Conservation (phyloP, 2,329 filamentous ascomycete species). For the Neurospora sp. region DNA sequence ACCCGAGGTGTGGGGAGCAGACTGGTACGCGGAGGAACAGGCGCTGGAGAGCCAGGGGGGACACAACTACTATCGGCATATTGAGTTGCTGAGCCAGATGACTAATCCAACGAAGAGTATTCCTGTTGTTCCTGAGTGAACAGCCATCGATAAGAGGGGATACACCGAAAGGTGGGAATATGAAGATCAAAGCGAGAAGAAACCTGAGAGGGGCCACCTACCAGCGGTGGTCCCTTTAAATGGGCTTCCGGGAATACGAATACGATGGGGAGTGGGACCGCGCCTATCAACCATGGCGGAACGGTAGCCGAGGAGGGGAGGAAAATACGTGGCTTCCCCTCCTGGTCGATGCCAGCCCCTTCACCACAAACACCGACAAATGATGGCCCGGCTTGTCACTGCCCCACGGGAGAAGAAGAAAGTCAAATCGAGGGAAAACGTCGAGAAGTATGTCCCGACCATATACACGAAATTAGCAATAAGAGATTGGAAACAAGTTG, state of each 20-base stretch:
- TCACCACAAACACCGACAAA: not conserved
- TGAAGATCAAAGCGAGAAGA: not conserved
- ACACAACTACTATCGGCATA: constrained; percentile 30
- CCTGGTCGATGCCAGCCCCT: not conserved
- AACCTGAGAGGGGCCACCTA: not conserved
- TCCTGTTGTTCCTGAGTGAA: constrained; percentile 17
- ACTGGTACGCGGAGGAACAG: constrained; percentile 36
- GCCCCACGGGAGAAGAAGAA: too few species aligned
- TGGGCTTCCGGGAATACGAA: not conserved
- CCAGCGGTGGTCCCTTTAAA: not conserved
- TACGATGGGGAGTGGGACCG: not conserved
- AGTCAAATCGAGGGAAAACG: too few species aligned
- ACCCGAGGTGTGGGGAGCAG: constrained; percentile 46
- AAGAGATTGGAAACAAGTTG: too few species aligned
- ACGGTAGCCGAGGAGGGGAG: not conserved
- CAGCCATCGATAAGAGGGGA: not conserved
- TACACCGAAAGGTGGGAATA: not conserved
- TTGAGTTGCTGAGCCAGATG: constrained; percentile 35
- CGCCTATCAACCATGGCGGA: too few species aligned
- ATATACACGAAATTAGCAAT: too few species aligned
- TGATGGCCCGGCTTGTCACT: too few species aligned
- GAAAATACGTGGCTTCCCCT: not conserved
- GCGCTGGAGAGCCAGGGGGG: constrained; percentile 22
- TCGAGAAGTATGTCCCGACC: too few species aligned
- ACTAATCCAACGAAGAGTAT: constrained; percentile 22